Evolutionary conservation across 1,284 basidiomycete genomes (phyloP).

Genomic region (Boletus mariae): DNA sequence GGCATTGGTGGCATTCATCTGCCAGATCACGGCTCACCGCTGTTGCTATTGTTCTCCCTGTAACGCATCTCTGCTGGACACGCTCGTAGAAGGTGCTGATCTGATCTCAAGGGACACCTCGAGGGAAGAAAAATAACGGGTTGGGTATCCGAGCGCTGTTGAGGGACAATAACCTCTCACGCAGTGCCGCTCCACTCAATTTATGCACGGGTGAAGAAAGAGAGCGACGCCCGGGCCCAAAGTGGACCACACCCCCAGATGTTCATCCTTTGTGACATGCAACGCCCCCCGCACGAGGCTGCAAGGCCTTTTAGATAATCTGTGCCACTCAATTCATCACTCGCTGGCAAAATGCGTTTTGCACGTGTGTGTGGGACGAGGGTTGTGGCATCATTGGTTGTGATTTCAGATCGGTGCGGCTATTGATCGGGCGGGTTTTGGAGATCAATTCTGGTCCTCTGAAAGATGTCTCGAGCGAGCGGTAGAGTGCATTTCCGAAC

Average conservation of each 20-base stretch:
- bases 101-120: neutral
- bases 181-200: neutral
- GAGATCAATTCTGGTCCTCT: neutral
- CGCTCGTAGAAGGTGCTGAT: neutral
- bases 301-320: slow-evolving; percentile 26
- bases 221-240: neutral
- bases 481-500: neutral
- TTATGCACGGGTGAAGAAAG: neutral
- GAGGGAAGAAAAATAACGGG: neutral
- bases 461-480: neutral
- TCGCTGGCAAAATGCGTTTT: slow-evolving; percentile 20
- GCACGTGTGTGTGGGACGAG: slow-evolving; percentile 20
- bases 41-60: slow-evolving; percentile 22
- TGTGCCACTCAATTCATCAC: slow-evolving; percentile 15
- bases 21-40: slow-evolving; percentile 16
- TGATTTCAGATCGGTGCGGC: slow-evolving; percentile 10
- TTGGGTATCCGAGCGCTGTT: neutral
- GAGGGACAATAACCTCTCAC: neutral
- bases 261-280: slow-evolving; percentile 13
- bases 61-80: slow-evolving; percentile 15
- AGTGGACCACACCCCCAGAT: slow-evolving; percentile 8
- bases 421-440: slow-evolving; percentile 9
- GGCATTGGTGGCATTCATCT: neutral
- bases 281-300: slow-evolving; percentile 26
- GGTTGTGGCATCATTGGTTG: slow-evolving; percentile 1